Evolutionary conservation across 1,284 basidiomycete species (phyloP).

Genomic region (Trichosporon asahii): DNA sequence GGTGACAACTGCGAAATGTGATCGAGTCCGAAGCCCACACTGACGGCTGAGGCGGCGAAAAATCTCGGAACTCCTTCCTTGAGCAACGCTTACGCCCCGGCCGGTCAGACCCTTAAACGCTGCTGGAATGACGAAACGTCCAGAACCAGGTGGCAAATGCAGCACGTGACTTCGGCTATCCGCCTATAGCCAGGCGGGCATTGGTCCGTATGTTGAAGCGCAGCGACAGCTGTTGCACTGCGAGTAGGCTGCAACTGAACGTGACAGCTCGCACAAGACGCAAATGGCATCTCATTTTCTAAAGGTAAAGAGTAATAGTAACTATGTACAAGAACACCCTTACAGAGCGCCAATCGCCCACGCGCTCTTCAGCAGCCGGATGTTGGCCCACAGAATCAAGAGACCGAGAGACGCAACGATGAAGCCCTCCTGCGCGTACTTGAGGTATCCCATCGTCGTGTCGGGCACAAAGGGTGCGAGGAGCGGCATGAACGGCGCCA

Average conservation of each 20-base stretch:
- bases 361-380: constrained; percentile 23
- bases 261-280: too few species aligned
- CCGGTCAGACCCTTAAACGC: too few species aligned
- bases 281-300: not conserved
- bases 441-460: not conserved
- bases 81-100: too few species aligned
- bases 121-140: not conserved
- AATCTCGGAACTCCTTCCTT: not conserved
- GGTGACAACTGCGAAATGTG: not conserved
- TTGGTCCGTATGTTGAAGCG: not conserved
- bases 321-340: not conserved
- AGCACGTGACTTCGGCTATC: not conserved
- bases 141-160: constrained; percentile 4
- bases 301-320: not conserved
- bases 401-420: constrained; percentile 9
- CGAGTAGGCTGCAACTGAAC: too few species aligned
- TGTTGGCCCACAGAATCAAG: constrained; percentile 23
- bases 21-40: not conserved
- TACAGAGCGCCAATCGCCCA: constrained; percentile 24
- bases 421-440: constrained; percentile 16
- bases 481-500: not conserved
- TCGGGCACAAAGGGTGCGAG: not conserved
- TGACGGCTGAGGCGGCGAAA: not conserved
- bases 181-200: not conserved
- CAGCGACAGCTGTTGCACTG: too few species aligned